Evolutionary conservation across 768 basidiomycete genomes (phyloP).

Genomic region (Psilocybe subaeruginosa): DNA sequence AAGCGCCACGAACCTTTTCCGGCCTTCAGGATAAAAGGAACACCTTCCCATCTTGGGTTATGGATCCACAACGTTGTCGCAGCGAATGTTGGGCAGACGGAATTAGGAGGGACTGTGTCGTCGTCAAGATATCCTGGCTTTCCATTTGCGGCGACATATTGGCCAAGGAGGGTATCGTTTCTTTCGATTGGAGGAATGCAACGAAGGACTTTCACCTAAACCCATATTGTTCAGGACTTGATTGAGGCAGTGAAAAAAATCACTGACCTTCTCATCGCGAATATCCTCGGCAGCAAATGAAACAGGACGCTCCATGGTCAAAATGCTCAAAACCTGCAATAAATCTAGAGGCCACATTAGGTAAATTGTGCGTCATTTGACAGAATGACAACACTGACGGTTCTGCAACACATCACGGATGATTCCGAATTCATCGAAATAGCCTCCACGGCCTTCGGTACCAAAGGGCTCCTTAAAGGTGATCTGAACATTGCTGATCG

Average conservation of each 20-base stretch:
- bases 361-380: slow-evolving; percentile 13
- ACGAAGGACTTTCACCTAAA: slow-evolving; percentile 93
- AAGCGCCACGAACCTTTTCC: slow-evolving; percentile 74
- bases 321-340: slow-evolving; percentile 89
- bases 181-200: slow-evolving; percentile 81
- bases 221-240: slow-evolving; percentile 10
- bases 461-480: slow-evolving; percentile 99
- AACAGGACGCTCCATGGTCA: slow-evolving; percentile 98
- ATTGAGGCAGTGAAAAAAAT: slow-evolving; percentile 5
- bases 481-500: slow-evolving; percentile 96
- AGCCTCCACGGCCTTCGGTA: slow-evolving; percentile 99
- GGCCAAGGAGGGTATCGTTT: slow-evolving; percentile 87
- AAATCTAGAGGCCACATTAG: slow-evolving; percentile 61
- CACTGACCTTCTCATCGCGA: slow-evolving; percentile 91
- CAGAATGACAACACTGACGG: slow-evolving; percentile 60
- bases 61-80: slow-evolving; percentile 90
- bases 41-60: slow-evolving; percentile 98
- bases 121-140: slow-evolving; percentile 99
- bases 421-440: slow-evolving; percentile 99
- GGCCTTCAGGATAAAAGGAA: slow-evolving; percentile 97
- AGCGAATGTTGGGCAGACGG: slow-evolving; percentile 93
- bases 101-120: slow-evolving; percentile 89
- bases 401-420: slow-evolving; percentile 98
- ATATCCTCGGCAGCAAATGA: slow-evolving; percentile 98
- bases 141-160: slow-evolving; percentile 86